These are phyloP conservation scores for Penicillium bialowiezense DNA, from an alignment of 495 filamentous ascomycete species.

Conservation along the genomic window DNA sequence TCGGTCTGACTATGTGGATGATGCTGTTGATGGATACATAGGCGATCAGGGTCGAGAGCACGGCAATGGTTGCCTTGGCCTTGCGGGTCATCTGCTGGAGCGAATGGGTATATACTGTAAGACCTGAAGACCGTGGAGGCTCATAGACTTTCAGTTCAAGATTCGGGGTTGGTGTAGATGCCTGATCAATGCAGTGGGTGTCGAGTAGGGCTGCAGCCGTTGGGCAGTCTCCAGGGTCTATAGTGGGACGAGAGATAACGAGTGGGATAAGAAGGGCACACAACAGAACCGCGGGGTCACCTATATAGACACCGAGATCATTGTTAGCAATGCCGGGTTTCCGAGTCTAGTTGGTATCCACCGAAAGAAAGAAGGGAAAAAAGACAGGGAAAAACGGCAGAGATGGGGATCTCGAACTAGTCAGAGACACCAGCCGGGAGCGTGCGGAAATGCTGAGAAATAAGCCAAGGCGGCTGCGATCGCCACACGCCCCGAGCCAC, in stretches of 20 bases:
- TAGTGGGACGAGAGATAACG: slow-evolving; percentile 17
- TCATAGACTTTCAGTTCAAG: slow-evolving; percentile 17
- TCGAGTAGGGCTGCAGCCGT: slow-evolving; percentile 6
- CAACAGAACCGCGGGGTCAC: slow-evolving; percentile 11
- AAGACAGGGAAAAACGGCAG: background rate
- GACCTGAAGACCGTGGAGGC: slow-evolving; percentile 8
- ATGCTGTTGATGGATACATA: slow-evolving; percentile 48
- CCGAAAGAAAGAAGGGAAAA: slow-evolving; percentile 9
- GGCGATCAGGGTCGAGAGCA: slow-evolving; percentile 41
- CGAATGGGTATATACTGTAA: slow-evolving; percentile 21
- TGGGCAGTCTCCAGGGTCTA: slow-evolving; percentile 17
- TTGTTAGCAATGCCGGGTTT: slow-evolving; percentile 18
- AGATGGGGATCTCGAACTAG: slow-evolving; percentile 15
- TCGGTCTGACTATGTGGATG: slow-evolving; percentile 27
- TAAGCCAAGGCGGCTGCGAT: slow-evolving; percentile 18
- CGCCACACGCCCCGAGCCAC: slow-evolving; percentile 1
- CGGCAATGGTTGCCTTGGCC: slow-evolving; percentile 35
- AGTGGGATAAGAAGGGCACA: slow-evolving; percentile 13
- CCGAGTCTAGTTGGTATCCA: slow-evolving; percentile 22
- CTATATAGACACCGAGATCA: slow-evolving; percentile 17
- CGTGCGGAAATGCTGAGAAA: slow-evolving; percentile 24
- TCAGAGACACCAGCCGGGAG: slow-evolving; percentile 20
- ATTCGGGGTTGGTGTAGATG: slow-evolving; percentile 11
- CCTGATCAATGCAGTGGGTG: slow-evolving; percentile 20
- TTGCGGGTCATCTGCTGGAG: slow-evolving; percentile 43